Evolutionary conservation across 768 basidiomycete genomes (phyloP).

Genomic region (Agrocybe praecox): DNA sequence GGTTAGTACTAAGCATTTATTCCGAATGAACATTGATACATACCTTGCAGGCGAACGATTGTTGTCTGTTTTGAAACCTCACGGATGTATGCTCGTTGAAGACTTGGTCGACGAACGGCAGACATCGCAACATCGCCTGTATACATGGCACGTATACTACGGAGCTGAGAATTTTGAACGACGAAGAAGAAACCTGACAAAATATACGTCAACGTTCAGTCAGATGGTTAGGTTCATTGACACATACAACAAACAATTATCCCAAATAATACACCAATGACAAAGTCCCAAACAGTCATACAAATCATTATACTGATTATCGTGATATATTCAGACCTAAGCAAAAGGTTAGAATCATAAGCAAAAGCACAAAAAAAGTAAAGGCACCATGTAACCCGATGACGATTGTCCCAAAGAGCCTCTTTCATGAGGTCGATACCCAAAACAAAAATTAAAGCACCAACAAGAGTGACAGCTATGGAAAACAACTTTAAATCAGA

Average conservation of each 20-base stretch:
- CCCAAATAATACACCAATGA: conserved; percentile 90
- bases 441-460: conserved; percentile 90
- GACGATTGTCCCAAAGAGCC: conserved; percentile 93
- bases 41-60: conserved; percentile 85
- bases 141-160: conserved; percentile 82
- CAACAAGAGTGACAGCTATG: conserved; percentile 88
- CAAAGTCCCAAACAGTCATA: conserved; percentile 96
- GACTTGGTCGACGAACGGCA: conserved; percentile 86
- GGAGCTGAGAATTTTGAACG: conserved; percentile 86
- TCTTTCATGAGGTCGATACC: conserved; percentile 95
- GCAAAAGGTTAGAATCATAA: conserved; percentile 1
- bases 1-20: not conserved
- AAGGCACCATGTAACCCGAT: conserved; percentile 76
- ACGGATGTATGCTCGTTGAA: conserved; percentile 89
- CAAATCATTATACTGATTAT: conserved; percentile 85
- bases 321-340: conserved; percentile 77
- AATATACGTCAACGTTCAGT: not conserved
- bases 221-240: not conserved
- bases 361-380: conserved; percentile 7
- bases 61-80: conserved; percentile 92
- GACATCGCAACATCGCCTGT: conserved; percentile 86
- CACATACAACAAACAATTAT: conserved; percentile 85
- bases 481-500: not conserved
- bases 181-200: conserved; percentile 88
- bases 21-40: not conserved